phyloP scores from a whole-genome alignment of 2,329 filamentous ascomycete genomes.

The Botryosphaeria dothidea region DNA sequence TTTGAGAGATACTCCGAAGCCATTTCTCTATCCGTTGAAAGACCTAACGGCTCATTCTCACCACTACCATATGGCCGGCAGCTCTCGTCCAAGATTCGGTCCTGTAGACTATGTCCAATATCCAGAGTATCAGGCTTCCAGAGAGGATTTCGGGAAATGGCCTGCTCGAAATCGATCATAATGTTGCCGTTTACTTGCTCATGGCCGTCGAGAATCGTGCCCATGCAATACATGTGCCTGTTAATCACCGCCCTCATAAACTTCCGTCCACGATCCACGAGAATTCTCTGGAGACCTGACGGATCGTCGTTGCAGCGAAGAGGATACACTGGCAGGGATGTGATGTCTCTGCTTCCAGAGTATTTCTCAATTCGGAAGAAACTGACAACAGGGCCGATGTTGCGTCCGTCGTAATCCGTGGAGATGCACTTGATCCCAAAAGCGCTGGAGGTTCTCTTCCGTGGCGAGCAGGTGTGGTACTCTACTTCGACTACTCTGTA shows the following conservation, averaged over 20 bases:
- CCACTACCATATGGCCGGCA: not conserved
- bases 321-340: constrained; percentile 30
- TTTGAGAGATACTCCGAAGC: not conserved
- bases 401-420: constrained; percentile 35
- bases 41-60: not conserved
- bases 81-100: not conserved
- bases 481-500: constrained; percentile 26
- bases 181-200: not conserved
- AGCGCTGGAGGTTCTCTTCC: not conserved
- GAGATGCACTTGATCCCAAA: constrained; percentile 22
- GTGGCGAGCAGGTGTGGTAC: constrained; percentile 7
- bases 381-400: constrained; percentile 29
- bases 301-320: constrained; percentile 21
- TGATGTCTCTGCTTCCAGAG: constrained; percentile 28
- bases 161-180: not conserved
- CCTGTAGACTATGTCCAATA: not conserved
- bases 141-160: not conserved
- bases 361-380: constrained; percentile 28
- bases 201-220: not conserved
- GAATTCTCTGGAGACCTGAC: not conserved
- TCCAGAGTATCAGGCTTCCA: not conserved
- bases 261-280: not conserved
- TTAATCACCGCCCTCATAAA: not conserved
- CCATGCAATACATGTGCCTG: not conserved
- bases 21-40: not conserved